Evolutionary conservation across 169 alveolate genomes (phyloP), one percentile per base, ranked within the genome.

Genomic region (Babesia bovis): DNA sequence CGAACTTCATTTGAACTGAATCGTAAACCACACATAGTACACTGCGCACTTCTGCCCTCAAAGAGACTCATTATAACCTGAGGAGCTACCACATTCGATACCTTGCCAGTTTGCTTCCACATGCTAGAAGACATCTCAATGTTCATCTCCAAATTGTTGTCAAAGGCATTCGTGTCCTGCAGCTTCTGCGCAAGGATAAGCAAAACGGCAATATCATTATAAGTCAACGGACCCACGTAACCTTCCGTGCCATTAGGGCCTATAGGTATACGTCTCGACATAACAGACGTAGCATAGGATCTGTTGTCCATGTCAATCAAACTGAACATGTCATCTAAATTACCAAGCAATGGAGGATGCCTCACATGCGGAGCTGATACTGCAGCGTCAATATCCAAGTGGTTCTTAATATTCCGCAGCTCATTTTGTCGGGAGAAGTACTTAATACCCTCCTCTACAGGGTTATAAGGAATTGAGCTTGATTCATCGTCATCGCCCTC

Each of bases 171-270:
- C 9, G 70, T 59, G 15, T 66, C 85, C 42, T 76, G 82, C 58
- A 76, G 72, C 73, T 65, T 76, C 7, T 60, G 81, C 23, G 85
- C 85, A 41, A 76, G 58, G 17, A 70, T n/a, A 23, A 76, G 50
- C 59, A 76, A 50, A 21, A 66, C 52, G 9, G 79, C 78, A 12
- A 76, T 81, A 55, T 76, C 85, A 38, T 65, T 49, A 41, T 55
- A 79, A 45, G 57, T 76, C 61, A 76, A 68, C 19, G 85, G 85
- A 19, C 85, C 85, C 30, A 76, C 67, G n/a, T n/a, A 41, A 0
- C 56, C 40, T 15, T 68, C 81, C 25, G 28, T 5, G 10, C 41
- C 60, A 25, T 60, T 53, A 26, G 70, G 15, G 21, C 70, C 81
- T 10, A 38, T 38, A 25, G 59, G 77, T 9, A 76, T 38, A 17